phyloP scores from a whole-genome alignment of 1,139 yeast genomes.

The Blastobotrys capitulatus region DNA sequence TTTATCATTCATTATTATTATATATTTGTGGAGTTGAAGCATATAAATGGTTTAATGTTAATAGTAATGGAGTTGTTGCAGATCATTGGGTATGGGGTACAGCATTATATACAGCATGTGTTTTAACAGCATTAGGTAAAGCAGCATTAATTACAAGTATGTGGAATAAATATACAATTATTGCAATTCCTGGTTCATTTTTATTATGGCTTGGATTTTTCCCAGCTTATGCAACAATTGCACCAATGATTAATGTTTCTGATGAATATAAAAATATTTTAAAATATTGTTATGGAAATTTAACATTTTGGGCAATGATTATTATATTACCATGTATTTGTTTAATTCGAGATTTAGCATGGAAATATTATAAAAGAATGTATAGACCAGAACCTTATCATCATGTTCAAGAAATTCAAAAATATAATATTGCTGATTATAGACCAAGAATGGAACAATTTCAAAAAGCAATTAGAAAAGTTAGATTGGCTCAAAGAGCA shows the following conservation, averaged over 20 bases:
- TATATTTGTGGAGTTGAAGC: slow-evolving; percentile 69
- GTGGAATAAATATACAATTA: slow-evolving; percentile 90
- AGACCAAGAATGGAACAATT: slow-evolving; percentile 95
- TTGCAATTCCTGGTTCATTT: slow-evolving; percentile 95
- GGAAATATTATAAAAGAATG: slow-evolving; percentile 93
- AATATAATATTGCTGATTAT: slow-evolving; percentile 87
- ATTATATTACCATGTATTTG: slow-evolving; percentile 74
- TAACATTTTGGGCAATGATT: slow-evolving; percentile 79
- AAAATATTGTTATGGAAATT: slow-evolving; percentile 67
- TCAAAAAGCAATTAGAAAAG: slow-evolving; percentile 95
- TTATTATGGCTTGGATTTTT: slow-evolving; percentile 76
- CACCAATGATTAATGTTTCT: slow-evolving; percentile 80
- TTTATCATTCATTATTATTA: slow-evolving; percentile 84
- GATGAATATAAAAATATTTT: slow-evolving; percentile 79
- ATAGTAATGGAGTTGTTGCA: slow-evolving; percentile 60
- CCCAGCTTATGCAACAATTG: slow-evolving; percentile 82
- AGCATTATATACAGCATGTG: slow-evolving; percentile 80
- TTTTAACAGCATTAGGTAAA: slow-evolving; percentile 86
- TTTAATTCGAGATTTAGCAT: slow-evolving; percentile 77
- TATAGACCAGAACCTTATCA: slow-evolving; percentile 90
- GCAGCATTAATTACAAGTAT: slow-evolving; percentile 87
- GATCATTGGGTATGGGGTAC: slow-evolving; percentile 98
- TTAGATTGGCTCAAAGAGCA: slow-evolving; percentile 96
- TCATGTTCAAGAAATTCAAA: slow-evolving; percentile 93
- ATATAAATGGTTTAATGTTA: slow-evolving; percentile 60